Conservation (phyloP, 2,329 filamentous ascomycete genomes). For the Emergomyces pasteurianus region DNA sequence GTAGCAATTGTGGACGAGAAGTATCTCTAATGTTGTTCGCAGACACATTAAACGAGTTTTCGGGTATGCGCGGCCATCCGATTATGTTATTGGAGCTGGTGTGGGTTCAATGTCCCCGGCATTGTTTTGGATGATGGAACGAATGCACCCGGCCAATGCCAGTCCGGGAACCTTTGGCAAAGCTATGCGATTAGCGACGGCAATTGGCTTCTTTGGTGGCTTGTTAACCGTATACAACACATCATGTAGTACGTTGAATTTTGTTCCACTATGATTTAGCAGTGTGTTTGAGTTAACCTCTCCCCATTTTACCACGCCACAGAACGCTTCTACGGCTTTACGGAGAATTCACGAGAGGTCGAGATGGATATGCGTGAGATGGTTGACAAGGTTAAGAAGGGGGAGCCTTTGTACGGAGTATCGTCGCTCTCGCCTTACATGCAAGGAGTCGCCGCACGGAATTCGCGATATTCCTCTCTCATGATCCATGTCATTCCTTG, state of each 20-base stretch:
- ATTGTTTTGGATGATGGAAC: conserved; percentile 68
- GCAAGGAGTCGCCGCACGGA: conserved; percentile 83
- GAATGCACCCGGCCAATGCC: conserved; percentile 70
- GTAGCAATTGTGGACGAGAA: not conserved
- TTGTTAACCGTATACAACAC: conserved; percentile 78
- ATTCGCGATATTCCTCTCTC: conserved; percentile 80
- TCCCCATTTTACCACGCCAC: conserved; percentile 5
- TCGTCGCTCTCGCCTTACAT: conserved; percentile 71
- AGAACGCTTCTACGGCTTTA: conserved; percentile 95
- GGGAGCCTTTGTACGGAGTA: conserved; percentile 77
- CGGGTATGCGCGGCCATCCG: conserved; percentile 70
- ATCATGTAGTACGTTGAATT: conserved; percentile 57
- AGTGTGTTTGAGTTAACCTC: not conserved
- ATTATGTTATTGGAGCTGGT: conserved; percentile 61
- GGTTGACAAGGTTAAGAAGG: conserved; percentile 89
- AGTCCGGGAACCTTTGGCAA: conserved; percentile 71
- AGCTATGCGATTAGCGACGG: conserved; percentile 66
- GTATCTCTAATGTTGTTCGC: conserved; percentile 16
- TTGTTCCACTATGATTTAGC: not conserved
- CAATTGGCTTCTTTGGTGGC: conserved; percentile 62
- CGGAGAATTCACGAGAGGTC: conserved; percentile 81
- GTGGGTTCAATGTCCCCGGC: conserved; percentile 62
- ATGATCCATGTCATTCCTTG: conserved; percentile 79
- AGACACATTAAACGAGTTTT: conserved; percentile 89
- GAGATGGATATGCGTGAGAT: conserved; percentile 98